A percentile compares a stretch with the other conserved stretches of the same genome.
phyloP scores from a whole-genome alignment of 2,329 filamentous ascomycete genomes.

The Ophiocordyceps camponoti-saundersi region DNA sequence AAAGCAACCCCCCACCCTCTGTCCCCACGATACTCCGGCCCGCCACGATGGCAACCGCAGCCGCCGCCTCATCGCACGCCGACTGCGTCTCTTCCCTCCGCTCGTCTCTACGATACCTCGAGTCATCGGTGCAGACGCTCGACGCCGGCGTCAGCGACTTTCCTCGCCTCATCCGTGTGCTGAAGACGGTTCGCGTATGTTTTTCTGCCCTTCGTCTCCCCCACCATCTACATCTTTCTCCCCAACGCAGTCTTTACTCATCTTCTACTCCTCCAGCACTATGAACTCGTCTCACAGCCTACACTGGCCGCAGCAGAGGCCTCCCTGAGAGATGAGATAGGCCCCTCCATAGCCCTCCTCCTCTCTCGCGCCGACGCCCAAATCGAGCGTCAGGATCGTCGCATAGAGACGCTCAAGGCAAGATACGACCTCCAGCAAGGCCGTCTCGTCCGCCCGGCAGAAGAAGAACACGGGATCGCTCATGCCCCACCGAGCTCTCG shows the following conservation, averaged over 20 bases:
- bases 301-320: constrained; percentile 69
- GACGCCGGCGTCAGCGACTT: constrained; percentile 39
- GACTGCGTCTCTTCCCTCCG: constrained; percentile 44
- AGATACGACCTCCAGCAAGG: constrained; percentile 74
- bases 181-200: constrained; percentile 40
- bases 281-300: constrained; percentile 78
- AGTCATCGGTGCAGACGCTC: constrained; percentile 41
- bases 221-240: background rate
- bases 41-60: constrained; percentile 7
- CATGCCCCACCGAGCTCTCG: constrained; percentile 6
- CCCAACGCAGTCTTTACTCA: background rate
- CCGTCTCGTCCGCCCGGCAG: constrained; percentile 21
- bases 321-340: constrained; percentile 72
- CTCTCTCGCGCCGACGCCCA: constrained; percentile 70
- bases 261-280: constrained; percentile 43
- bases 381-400: constrained; percentile 64
- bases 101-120: constrained; percentile 41
- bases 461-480: constrained; percentile 2
- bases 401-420: constrained; percentile 70
- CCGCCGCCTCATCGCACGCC: constrained; percentile 27
- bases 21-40: background rate
- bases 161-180: constrained; percentile 34
- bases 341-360: constrained; percentile 67
- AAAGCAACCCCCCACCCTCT: too few relatives aligned
- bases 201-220: too few relatives aligned